phyloP scores from a whole-genome alignment of 495 filamentous ascomycete genomes.

The Saxophila tyrrhenica region DNA sequence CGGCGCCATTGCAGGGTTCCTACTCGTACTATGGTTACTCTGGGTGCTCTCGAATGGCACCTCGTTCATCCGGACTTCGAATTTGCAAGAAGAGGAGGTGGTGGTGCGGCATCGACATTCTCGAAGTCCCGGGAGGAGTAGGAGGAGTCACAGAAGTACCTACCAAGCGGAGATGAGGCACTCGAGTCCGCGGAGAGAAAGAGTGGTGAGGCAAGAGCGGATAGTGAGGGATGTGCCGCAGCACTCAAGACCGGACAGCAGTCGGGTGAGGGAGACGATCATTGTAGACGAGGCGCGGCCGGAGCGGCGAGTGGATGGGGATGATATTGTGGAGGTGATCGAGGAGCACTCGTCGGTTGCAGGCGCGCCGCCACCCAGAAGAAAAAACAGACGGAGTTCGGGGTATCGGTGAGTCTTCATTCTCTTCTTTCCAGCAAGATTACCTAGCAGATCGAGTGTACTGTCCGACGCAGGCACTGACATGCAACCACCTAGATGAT shows the following conservation, averaged over 20 bases:
- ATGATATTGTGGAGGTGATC: constrained; percentile 35
- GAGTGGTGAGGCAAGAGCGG: constrained; percentile 21
- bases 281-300: constrained; percentile 18
- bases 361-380: constrained; percentile 16
- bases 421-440: constrained; percentile 5
- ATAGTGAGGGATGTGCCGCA: constrained; percentile 25
- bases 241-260: constrained; percentile 10
- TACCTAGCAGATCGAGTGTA: background rate
- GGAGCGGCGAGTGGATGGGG: constrained; percentile 28
- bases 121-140: constrained; percentile 5
- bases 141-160: constrained; percentile 14
- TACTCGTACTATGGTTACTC: constrained; percentile 64
- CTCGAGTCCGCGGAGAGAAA: constrained; percentile 4
- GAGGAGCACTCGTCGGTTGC: constrained; percentile 29
- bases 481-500: constrained; percentile 4
- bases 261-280: constrained; percentile 16
- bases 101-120: constrained; percentile 12
- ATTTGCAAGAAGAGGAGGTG: constrained; percentile 21
- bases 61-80: constrained; percentile 6
- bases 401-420: constrained; percentile 26
- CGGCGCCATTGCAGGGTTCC: constrained; percentile 70
- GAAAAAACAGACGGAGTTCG: constrained; percentile 23
- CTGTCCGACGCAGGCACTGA: constrained; percentile 1
- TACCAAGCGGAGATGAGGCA: constrained; percentile 17
- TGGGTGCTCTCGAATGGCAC: constrained; percentile 29